Percentiles rank a stretch among this genome's conserved stretches.
Evolutionary conservation across 2,329 filamentous ascomycete species (phyloP).

Genomic region (Pseudocercospora ulei): DNA sequence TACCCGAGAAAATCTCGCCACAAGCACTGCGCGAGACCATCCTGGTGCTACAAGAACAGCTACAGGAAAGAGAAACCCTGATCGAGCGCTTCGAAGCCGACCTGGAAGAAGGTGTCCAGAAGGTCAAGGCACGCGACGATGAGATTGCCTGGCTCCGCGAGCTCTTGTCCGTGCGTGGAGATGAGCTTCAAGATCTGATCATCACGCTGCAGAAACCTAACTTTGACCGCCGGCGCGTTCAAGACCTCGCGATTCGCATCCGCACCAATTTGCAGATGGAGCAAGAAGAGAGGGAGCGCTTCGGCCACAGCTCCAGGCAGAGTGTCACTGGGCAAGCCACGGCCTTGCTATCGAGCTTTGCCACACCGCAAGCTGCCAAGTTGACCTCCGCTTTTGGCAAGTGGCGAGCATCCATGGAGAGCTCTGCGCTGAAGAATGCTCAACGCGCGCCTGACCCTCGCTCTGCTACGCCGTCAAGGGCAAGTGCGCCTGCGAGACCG

Average conservation of each 20-base stretch:
- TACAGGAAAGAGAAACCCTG: conserved; percentile 81
- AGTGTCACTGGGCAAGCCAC: conserved; percentile 48
- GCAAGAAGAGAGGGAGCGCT: conserved; percentile 83
- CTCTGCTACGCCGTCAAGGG: conserved; percentile 43
- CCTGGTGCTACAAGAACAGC: conserved; percentile 88
- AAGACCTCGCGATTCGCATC: conserved; percentile 84
- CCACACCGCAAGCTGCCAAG: conserved; percentile 74
- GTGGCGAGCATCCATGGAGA: conserved; percentile 63
- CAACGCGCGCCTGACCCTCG: conserved; percentile 38
- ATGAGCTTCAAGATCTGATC: conserved; percentile 89
- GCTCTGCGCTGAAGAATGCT: conserved; percentile 35
- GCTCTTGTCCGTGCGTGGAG: conserved; percentile 76
- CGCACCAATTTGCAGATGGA: conserved; percentile 97
- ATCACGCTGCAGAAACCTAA: conserved; percentile 59
- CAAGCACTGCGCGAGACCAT: conserved; percentile 94
- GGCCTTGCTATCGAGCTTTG: conserved; percentile 64
- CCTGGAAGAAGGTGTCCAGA: conserved; percentile 64
- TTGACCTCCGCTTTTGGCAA: conserved; percentile 96
- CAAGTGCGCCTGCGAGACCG: conserved; percentile 34
- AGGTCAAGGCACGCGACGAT: conserved; percentile 82
- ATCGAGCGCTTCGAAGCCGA: conserved; percentile 79
- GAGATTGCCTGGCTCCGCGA: conserved; percentile 94
- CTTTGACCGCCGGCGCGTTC: conserved; percentile 69
- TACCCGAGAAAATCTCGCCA: conserved; percentile 80
- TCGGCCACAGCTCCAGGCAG: conserved; percentile 37